phyloP scores from a whole-genome alignment of 2,329 filamentous ascomycete species.

The Thielaviopsis ethacetica region DNA sequence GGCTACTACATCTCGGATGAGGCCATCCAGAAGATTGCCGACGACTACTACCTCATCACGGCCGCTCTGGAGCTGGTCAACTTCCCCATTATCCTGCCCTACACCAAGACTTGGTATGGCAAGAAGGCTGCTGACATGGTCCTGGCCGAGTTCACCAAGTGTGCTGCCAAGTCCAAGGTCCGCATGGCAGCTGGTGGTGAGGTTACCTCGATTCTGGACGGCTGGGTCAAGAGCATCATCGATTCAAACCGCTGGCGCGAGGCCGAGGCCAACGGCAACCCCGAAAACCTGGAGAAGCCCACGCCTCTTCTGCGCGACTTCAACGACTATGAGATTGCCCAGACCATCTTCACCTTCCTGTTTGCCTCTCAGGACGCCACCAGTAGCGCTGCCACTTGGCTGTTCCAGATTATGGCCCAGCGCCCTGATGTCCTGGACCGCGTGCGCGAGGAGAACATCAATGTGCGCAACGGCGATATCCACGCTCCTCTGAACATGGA shows the following conservation, averaged over 20 bases:
- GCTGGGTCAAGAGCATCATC: slow-evolving; percentile 79
- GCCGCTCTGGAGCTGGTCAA: slow-evolving; percentile 93
- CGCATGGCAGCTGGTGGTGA: slow-evolving; percentile 80
- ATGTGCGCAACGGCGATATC: slow-evolving; percentile 57
- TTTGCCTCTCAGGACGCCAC: slow-evolving; percentile 97
- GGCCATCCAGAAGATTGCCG: slow-evolving; percentile 80
- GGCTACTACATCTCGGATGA: slow-evolving; percentile 88
- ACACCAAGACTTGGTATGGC: slow-evolving; percentile 91
- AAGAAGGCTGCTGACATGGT: slow-evolving; percentile 94
- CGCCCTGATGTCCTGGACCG: slow-evolving; percentile 83
- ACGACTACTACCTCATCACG: slow-evolving; percentile 95
- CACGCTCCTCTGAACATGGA: slow-evolving; percentile 61
- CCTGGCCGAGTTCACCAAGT: slow-evolving; percentile 74
- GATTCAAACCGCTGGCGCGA: slow-evolving; percentile 70
- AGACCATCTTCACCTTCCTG: slow-evolving; percentile 89
- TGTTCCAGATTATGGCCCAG: slow-evolving; percentile 89
- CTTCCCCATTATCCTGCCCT: slow-evolving; percentile 91
- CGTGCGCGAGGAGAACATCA: slow-evolving; percentile 79
- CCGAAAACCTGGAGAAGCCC: slow-evolving; percentile 62
- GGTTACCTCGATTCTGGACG: slow-evolving; percentile 85
- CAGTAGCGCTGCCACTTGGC: slow-evolving; percentile 81
- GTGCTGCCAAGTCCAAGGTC: slow-evolving; percentile 82
- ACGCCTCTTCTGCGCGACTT: slow-evolving; percentile 70
- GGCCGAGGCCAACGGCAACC: slow-evolving; percentile 55
- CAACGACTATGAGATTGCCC: slow-evolving; percentile 76